Percentiles rank a stretch among this genome's conserved stretches.
Conservation (phyloP, 768 basidiomycete genomes). For the Leccinum truebloodii region DNA sequence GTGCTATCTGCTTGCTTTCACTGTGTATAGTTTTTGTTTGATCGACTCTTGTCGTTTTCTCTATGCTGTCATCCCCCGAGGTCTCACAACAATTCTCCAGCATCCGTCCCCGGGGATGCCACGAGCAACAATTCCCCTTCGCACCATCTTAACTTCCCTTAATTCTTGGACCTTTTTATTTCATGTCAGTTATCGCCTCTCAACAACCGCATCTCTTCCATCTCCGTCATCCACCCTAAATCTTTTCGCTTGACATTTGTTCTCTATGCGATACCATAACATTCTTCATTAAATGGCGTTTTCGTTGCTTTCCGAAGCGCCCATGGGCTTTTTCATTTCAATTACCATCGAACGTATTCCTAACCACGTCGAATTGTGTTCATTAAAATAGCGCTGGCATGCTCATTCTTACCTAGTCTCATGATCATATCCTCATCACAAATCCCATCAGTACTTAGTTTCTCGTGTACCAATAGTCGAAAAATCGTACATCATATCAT, state of each 20-base stretch:
- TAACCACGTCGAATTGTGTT: constrained; percentile 10
- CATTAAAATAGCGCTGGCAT: constrained; percentile 11
- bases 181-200: constrained; percentile 15
- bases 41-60: constrained; percentile 11
- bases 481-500: not conserved
- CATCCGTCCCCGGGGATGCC: not conserved
- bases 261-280: constrained; percentile 4
- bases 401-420: not conserved
- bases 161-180: constrained; percentile 20
- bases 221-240: not conserved
- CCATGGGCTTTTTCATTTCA: not conserved
- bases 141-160: constrained; percentile 8
- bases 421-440: not conserved
- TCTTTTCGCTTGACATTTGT: not conserved
- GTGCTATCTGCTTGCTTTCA: constrained; percentile 21
- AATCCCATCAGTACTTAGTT: not conserved
- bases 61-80: constrained; percentile 10
- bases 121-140: not conserved
- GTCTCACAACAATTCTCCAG: not conserved
- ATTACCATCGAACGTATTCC: not conserved
- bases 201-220: constrained; percentile 2
- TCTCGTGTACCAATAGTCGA: not conserved
- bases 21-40: constrained; percentile 27
- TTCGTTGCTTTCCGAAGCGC: constrained; percentile 2
- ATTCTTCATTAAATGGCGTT: not conserved